Evolutionary conservation across 352 stramenopile genomes (phyloP).

Genomic region (Pythium plurisporium): DNA sequence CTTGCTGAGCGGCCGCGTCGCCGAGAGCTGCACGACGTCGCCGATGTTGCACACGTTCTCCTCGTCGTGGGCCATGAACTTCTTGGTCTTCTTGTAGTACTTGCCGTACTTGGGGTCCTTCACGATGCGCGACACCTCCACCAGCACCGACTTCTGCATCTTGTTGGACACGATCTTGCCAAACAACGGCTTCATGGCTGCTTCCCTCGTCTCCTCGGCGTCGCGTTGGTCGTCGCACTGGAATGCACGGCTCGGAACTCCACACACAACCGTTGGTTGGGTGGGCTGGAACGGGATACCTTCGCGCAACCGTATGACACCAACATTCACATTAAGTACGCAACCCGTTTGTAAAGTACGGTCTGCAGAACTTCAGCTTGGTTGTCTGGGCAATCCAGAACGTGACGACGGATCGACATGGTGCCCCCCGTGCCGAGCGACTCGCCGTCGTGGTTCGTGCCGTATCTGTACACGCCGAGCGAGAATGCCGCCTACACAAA

Average conservation of each 20-base stretch:
- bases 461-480: conserved; percentile 72
- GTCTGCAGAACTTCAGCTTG: conserved; percentile 7
- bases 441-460: conserved; percentile 43
- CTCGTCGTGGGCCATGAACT: conserved; percentile 98
- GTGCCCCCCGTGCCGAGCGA: conserved; percentile 9
- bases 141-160: conserved; percentile 96
- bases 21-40: conserved; percentile 76
- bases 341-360: not conserved
- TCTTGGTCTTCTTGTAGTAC: conserved; percentile 94
- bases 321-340: conserved; percentile 10
- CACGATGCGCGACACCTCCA: conserved; percentile 92
- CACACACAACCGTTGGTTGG: conserved; percentile 23
- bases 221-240: conserved; percentile 7
- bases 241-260: not conserved
- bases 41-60: conserved; percentile 90
- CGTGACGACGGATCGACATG: not conserved
- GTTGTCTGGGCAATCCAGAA: conserved; percentile 1
- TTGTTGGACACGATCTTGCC: conserved; percentile 95
- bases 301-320: conserved; percentile 24
- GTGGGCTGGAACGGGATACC: conserved; percentile 16
- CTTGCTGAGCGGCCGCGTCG: conserved; percentile 81
- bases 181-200: conserved; percentile 88
- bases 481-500: conserved; percentile 48
- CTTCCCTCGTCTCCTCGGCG: not conserved
- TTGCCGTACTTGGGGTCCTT: conserved; percentile 95